Evolutionary conservation across 257 asterid species (phyloP).

Genomic region (Linderniella brevidens): DNA sequence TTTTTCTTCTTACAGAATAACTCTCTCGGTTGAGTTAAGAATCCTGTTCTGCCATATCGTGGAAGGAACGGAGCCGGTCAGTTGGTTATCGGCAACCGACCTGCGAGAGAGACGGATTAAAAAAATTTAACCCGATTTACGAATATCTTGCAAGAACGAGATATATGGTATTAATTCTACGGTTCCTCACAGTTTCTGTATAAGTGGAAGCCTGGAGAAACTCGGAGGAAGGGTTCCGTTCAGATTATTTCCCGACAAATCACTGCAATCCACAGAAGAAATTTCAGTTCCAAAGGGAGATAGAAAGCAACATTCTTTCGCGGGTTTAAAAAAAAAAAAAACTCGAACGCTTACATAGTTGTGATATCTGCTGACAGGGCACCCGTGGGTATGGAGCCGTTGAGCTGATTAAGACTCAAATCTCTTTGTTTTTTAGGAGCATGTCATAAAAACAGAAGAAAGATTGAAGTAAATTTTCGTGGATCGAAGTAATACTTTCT

Average conservation of each 20-base stretch:
- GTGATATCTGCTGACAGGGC: constrained; percentile 50
- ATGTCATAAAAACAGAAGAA: constrained; percentile 10
- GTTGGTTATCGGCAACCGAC: constrained; percentile 53
- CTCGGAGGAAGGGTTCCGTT: constrained; percentile 61
- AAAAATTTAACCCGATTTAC: background rate
- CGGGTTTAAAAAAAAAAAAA: constrained; percentile 1
- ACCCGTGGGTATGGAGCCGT: constrained; percentile 55
- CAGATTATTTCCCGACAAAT: constrained; percentile 61
- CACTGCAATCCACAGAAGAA: constrained; percentile 27
- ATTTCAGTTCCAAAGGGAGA: constrained; percentile 4
- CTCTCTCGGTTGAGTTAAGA: constrained; percentile 40
- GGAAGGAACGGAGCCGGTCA: constrained; percentile 77
- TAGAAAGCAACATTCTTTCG: constrained; percentile 2
- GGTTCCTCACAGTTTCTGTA: constrained; percentile 6
- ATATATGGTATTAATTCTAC: background rate
- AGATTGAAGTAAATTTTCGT: background rate
- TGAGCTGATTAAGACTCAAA: constrained; percentile 65
- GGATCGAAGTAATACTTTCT: background rate
- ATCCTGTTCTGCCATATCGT: constrained; percentile 66
- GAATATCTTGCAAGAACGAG: background rate
- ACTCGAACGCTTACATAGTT: constrained; percentile 50
- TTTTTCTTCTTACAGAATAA: constrained; percentile 42
- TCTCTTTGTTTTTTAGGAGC: constrained; percentile 40
- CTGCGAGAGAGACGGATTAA: constrained; percentile 29
- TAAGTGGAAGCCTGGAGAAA: constrained; percentile 60